These are phyloP conservation scores for Conidiobolus incongruus DNA, from an alignment of 371 early-diverging fungal genomes.

Conservation along the genomic window DNA sequence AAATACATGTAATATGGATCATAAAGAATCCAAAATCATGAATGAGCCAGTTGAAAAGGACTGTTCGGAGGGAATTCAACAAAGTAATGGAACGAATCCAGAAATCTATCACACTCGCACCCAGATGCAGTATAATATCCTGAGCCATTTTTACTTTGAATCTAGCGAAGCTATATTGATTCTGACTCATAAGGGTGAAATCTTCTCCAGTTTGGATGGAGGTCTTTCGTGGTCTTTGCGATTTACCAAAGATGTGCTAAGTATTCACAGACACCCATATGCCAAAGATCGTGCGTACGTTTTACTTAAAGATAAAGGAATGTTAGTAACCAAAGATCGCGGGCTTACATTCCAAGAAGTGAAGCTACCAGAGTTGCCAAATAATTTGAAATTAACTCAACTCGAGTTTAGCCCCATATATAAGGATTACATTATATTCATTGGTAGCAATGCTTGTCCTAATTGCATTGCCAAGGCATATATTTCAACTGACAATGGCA, in stretches of 20 bases:
- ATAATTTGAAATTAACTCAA: constrained; percentile 24
- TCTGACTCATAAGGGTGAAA: constrained; percentile 22
- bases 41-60: constrained; percentile 33
- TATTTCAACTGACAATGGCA: background rate
- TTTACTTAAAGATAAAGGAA: constrained; percentile 18
- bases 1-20: constrained; percentile 30
- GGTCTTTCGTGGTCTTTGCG: constrained; percentile 30
- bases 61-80: too few relatives aligned
- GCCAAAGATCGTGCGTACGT: constrained; percentile 28
- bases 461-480: constrained; percentile 14
- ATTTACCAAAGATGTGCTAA: constrained; percentile 14
- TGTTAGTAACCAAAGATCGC: constrained; percentile 40
- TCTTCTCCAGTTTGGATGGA: constrained; percentile 36
- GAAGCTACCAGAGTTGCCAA: constrained; percentile 31
- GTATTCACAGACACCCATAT: background rate
- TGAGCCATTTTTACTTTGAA: constrained; percentile 26
- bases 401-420: constrained; percentile 68
- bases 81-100: too few relatives aligned
- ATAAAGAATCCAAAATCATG: constrained; percentile 19
- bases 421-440: constrained; percentile 55
- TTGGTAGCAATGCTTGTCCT: constrained; percentile 24
- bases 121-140: too few relatives aligned
- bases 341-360: constrained; percentile 34
- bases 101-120: too few relatives aligned
- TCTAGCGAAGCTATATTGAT: constrained; percentile 27